Conservation (phyloP, 2,329 filamentous ascomycete species). For the Fusarium pininemorale region DNA sequence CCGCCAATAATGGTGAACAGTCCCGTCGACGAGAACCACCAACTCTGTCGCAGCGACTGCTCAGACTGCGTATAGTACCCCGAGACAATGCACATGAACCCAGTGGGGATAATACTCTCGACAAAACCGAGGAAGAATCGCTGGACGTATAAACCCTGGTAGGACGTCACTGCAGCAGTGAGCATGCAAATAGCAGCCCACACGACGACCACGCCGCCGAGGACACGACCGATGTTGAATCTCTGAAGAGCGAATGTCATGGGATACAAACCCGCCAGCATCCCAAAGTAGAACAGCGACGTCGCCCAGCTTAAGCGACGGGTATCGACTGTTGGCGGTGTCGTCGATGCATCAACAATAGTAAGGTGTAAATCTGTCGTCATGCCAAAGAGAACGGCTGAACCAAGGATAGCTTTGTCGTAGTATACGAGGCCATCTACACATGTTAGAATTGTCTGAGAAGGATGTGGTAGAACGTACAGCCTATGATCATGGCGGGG, state of each 20-base stretch:
- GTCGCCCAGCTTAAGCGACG: constrained; percentile 79
- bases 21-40: constrained; percentile 71
- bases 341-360: constrained; percentile 54
- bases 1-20: constrained; percentile 71
- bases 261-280: constrained; percentile 78
- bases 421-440: constrained; percentile 58
- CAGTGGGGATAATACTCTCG: constrained; percentile 72
- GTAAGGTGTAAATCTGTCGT: constrained; percentile 71
- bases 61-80: constrained; percentile 72
- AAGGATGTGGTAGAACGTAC: constrained; percentile 37
- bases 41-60: constrained; percentile 70
- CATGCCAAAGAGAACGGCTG: constrained; percentile 80
- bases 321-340: constrained; percentile 69
- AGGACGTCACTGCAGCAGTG: constrained; percentile 72
- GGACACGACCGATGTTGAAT: constrained; percentile 70
- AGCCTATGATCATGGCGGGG: constrained; percentile 70
- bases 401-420: constrained; percentile 75
- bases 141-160: constrained; percentile 71
- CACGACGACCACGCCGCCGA: constrained; percentile 69
- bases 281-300: constrained; percentile 82
- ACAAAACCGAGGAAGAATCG: constrained; percentile 72
- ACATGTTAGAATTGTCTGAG: not conserved
- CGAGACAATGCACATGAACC: constrained; percentile 71
- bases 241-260: constrained; percentile 76
- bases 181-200: constrained; percentile 75